phyloP scores from a whole-genome alignment of 305 asterid species.

The Andrographis paniculata region DNA sequence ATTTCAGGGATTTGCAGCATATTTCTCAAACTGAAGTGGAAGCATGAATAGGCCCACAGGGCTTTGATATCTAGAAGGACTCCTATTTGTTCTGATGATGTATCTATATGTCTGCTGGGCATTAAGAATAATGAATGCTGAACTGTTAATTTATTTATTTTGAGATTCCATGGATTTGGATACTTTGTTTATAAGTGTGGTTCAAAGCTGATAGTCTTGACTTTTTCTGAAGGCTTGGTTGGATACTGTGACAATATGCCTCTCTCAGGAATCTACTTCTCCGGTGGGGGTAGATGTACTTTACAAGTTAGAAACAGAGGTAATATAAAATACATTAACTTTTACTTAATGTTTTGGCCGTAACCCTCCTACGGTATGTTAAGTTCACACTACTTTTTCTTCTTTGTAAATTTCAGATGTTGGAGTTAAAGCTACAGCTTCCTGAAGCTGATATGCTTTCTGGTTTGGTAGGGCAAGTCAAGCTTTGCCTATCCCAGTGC shows the following conservation, averaged over 20 bases:
- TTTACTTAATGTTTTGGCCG: conserved; percentile 3
- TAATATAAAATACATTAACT: conserved; percentile 18
- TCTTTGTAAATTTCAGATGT: conserved; percentile 30
- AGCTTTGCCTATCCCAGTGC: conserved; percentile 63
- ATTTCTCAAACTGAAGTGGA: conserved; percentile 14
- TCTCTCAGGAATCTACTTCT: conserved; percentile 47
- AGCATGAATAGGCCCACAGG: conserved; percentile 9
- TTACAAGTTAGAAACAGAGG: conserved; percentile 75
- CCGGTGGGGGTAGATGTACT: conserved; percentile 56
- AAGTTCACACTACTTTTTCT: conserved; percentile 5
- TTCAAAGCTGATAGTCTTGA: conserved; percentile 9
- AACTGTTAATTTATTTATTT: too few species aligned
- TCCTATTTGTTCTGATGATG: conserved; percentile 14
- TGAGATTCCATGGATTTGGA: conserved; percentile 5
- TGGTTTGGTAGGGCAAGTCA: conserved; percentile 46
- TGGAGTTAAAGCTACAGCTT: conserved; percentile 59
- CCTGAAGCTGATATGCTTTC: conserved; percentile 61
- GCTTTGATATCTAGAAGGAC: conserved; percentile 13
- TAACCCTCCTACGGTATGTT: not conserved
- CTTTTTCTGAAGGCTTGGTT: conserved; percentile 61
- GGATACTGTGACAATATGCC: conserved; percentile 51
- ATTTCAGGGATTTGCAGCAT: conserved; percentile 8
- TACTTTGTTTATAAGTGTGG: conserved; percentile 8
- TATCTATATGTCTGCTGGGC: conserved; percentile 2
- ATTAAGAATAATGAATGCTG: conserved; percentile 11